phyloP scores from a whole-genome alignment of 2,329 filamentous ascomycete genomes.

The Macrophomina pseudophaseolina region DNA sequence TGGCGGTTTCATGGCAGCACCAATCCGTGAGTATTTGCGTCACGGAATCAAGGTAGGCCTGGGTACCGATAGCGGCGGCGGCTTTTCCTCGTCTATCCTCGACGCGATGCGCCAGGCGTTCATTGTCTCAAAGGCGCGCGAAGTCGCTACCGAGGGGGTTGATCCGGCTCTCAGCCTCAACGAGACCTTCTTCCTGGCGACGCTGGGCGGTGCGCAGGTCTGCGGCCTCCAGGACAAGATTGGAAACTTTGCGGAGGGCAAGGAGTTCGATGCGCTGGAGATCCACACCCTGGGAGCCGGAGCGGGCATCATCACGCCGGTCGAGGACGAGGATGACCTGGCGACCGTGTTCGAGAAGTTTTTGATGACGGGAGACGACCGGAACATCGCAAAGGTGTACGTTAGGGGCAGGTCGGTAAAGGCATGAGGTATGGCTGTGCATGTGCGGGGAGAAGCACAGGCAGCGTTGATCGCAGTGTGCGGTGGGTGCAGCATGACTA shows the following conservation, averaged over 20 bases:
- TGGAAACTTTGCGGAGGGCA: conserved; percentile 63
- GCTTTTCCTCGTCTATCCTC: conserved; percentile 65
- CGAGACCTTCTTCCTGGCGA: conserved; percentile 63
- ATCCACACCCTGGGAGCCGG: conserved; percentile 53
- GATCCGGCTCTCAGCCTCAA: conserved; percentile 42
- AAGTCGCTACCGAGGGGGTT: conserved; percentile 38
- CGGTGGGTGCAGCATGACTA: conserved; percentile 7
- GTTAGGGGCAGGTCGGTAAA: conserved; percentile 24
- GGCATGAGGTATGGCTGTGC: conserved; percentile 18
- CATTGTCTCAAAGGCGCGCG: conserved; percentile 51
- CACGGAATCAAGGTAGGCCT: conserved; percentile 68
- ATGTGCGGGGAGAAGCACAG: conserved; percentile 16
- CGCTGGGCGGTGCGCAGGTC: conserved; percentile 65
- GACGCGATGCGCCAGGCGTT: conserved; percentile 64
- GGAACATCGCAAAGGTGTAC: conserved; percentile 62
- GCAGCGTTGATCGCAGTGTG: conserved; percentile 1
- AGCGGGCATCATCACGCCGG: conserved; percentile 44
- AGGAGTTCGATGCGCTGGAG: conserved; percentile 66
- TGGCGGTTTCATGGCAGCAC: conserved; percentile 65
- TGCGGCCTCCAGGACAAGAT: conserved; percentile 59
- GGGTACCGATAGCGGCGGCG: conserved; percentile 68
- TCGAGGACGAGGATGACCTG: conserved; percentile 56
- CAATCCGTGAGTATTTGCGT: conserved; percentile 62
- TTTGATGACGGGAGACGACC: conserved; percentile 68
- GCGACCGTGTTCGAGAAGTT: conserved; percentile 65